Percentiles rank a stretch among this genome's conserved stretches.
Conservation (phyloP, 2,329 filamentous ascomycete species). For the Tolypocladium cylindrosporum region DNA sequence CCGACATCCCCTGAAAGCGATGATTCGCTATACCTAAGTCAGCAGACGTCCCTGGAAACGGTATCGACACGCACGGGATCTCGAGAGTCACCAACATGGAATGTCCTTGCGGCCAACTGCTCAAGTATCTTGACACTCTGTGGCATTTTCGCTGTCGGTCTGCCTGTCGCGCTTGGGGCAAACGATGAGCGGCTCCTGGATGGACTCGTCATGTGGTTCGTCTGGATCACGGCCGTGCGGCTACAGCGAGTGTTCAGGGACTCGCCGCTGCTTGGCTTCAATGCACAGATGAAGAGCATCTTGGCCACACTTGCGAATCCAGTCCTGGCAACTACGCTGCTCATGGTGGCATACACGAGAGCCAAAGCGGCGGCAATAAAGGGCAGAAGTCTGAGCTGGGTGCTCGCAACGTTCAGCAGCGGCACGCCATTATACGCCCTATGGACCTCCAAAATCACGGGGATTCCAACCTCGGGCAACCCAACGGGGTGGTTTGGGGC, state of each 20-base stretch:
- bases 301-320: slow-evolving; percentile 34
- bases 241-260: slow-evolving; percentile 27
- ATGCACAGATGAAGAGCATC: slow-evolving; percentile 14
- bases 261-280: not conserved
- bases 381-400: slow-evolving; percentile 16
- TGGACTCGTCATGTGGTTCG: slow-evolving; percentile 33
- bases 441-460: slow-evolving; percentile 17
- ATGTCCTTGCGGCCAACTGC: slow-evolving; percentile 1
- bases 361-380: slow-evolving; percentile 24
- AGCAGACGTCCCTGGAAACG: not conserved
- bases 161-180: slow-evolving; percentile 26
- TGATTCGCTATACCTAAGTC: not conserved
- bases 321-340: slow-evolving; percentile 35
- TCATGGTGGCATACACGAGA: slow-evolving; percentile 32
- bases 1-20: not conserved
- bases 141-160: slow-evolving; percentile 24
- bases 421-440: slow-evolving; percentile 24
- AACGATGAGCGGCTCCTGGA: slow-evolving; percentile 31
- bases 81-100: not conserved
- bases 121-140: slow-evolving; percentile 21
- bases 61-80: too few relatives aligned
- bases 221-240: slow-evolving; percentile 35
- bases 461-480: slow-evolving; percentile 5
- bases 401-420: slow-evolving; percentile 20
- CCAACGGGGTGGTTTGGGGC: slow-evolving; percentile 28